phyloP scores from a whole-genome alignment of 768 basidiomycete genomes.

The Serendipita vermifera region DNA sequence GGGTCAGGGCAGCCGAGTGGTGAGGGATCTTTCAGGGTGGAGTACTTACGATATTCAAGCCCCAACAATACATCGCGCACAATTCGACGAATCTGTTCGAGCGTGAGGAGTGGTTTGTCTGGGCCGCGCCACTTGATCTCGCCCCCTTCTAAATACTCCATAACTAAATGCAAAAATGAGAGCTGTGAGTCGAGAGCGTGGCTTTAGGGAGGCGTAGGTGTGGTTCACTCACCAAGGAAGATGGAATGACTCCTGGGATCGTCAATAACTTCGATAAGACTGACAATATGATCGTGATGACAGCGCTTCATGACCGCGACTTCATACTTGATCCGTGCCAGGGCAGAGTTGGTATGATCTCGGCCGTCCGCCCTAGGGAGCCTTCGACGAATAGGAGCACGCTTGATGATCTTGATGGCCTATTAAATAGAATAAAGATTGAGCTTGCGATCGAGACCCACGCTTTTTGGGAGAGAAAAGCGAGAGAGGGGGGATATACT shows the following conservation, averaged over 20 bases:
- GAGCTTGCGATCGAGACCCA: conserved; percentile 19
- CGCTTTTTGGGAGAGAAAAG: conserved; percentile 10
- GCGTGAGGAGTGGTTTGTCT: conserved; percentile 59
- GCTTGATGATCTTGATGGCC: conserved; percentile 70
- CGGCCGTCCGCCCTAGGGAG: conserved; percentile 37
- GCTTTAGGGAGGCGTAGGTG: not conserved
- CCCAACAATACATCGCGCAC: conserved; percentile 90
- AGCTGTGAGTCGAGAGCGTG: conserved; percentile 14
- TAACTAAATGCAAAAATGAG: conserved; percentile 39
- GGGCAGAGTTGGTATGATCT: conserved; percentile 23
- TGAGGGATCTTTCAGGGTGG: conserved; percentile 12
- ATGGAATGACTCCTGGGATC: conserved; percentile 78
- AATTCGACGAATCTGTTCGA: conserved; percentile 73
- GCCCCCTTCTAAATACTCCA: conserved; percentile 93
- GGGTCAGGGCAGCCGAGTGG: conserved; percentile 8
- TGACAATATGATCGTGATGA: conserved; percentile 76
- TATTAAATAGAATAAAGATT: conserved; percentile 20
- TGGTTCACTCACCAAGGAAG: conserved; percentile 66
- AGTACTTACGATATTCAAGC: conserved; percentile 77
- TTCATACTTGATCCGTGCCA: conserved; percentile 68
- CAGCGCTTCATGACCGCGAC: conserved; percentile 99
- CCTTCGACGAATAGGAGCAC: conserved; percentile 58
- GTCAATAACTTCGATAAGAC: conserved; percentile 88
- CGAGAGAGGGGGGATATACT: conserved; percentile 22
- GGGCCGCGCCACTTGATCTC: conserved; percentile 79